Conservation (phyloP, 1,284 basidiomycete species). For the Heterobasidion irregulare region DNA sequence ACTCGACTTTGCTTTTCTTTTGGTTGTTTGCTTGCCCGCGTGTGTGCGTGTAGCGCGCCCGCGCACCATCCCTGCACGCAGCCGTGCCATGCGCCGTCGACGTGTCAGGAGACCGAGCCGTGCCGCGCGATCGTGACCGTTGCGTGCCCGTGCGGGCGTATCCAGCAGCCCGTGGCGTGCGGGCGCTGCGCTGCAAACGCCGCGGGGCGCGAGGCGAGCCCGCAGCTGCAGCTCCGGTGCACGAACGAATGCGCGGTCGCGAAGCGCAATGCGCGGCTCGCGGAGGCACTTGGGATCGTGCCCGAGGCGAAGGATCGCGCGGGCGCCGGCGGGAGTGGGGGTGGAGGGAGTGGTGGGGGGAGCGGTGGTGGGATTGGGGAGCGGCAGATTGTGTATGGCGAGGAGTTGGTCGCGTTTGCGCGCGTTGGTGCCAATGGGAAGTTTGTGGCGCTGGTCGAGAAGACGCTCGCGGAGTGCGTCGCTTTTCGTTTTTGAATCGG, state of each 20-base stretch:
- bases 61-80: slow-evolving; percentile 64
- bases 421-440: slow-evolving; percentile 40
- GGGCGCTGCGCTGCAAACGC: slow-evolving; percentile 46
- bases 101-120: slow-evolving; percentile 72
- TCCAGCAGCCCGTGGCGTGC: slow-evolving; percentile 65
- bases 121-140: slow-evolving; percentile 62
- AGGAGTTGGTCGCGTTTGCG: slow-evolving; percentile 57
- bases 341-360: too few relatives aligned
- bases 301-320: slow-evolving; percentile 28
- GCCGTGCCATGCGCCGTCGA: slow-evolving; percentile 79
- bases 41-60: slow-evolving; percentile 33
- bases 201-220: slow-evolving; percentile 26
- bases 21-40: not conserved
- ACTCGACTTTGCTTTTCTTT: too few relatives aligned
- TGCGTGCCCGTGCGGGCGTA: slow-evolving; percentile 75
- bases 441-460: slow-evolving; percentile 71
- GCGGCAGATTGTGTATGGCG: slow-evolving; percentile 43
- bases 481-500: not conserved
- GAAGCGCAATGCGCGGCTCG: slow-evolving; percentile 79
- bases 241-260: slow-evolving; percentile 74
- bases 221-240: slow-evolving; percentile 50
- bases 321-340: too few relatives aligned
- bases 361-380: not conserved
- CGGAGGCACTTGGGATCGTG: slow-evolving; percentile 82
- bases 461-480: slow-evolving; percentile 69